Evolutionary conservation across 2,329 filamentous ascomycete species (phyloP).

Genomic region (Aspergillus alliaceus): DNA sequence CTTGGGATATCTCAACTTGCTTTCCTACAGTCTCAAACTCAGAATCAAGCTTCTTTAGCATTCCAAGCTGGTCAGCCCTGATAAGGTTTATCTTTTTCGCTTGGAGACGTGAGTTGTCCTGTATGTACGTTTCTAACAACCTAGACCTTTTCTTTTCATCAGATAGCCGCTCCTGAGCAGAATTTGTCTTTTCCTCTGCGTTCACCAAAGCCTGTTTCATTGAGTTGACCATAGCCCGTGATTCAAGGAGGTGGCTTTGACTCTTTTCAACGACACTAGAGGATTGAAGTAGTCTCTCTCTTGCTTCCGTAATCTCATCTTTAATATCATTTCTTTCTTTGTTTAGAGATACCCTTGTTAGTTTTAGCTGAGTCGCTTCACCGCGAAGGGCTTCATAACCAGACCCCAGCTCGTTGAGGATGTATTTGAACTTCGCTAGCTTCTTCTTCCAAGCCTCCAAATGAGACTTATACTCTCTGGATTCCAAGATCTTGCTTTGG

Average conservation of each 20-base stretch:
- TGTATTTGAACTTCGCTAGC: slow-evolving; percentile 30
- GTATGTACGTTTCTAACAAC: slow-evolving; percentile 35
- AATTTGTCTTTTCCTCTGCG: slow-evolving; percentile 21
- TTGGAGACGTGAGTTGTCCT: slow-evolving; percentile 24
- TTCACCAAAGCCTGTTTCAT: slow-evolving; percentile 27
- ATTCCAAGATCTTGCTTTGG: slow-evolving; percentile 21
- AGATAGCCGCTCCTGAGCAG: slow-evolving; percentile 20
- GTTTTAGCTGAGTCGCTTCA: slow-evolving; percentile 30
- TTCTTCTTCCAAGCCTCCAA: slow-evolving; percentile 37
- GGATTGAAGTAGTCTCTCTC: slow-evolving; percentile 16
- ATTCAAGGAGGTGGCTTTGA: slow-evolving; percentile 18
- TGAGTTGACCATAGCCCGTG: slow-evolving; percentile 15
- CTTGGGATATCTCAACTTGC: slow-evolving; percentile 13
- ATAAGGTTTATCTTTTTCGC: slow-evolving; percentile 20
- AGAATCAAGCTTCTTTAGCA: slow-evolving; percentile 19
- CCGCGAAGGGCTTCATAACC: slow-evolving; percentile 33
- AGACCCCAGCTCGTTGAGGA: slow-evolving; percentile 35
- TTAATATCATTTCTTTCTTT: slow-evolving; percentile 27
- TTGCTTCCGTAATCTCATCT: slow-evolving; percentile 25
- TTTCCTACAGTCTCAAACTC: slow-evolving; percentile 16
- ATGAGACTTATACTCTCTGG: slow-evolving; percentile 20
- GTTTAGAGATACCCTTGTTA: slow-evolving; percentile 20
- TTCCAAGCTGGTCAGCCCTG: slow-evolving; percentile 23
- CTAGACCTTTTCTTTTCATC: slow-evolving; percentile 31
- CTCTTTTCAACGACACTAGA: slow-evolving; percentile 18